phyloP scores from a whole-genome alignment of 257 asterid genomes.

The Hygrophila difformis region DNA sequence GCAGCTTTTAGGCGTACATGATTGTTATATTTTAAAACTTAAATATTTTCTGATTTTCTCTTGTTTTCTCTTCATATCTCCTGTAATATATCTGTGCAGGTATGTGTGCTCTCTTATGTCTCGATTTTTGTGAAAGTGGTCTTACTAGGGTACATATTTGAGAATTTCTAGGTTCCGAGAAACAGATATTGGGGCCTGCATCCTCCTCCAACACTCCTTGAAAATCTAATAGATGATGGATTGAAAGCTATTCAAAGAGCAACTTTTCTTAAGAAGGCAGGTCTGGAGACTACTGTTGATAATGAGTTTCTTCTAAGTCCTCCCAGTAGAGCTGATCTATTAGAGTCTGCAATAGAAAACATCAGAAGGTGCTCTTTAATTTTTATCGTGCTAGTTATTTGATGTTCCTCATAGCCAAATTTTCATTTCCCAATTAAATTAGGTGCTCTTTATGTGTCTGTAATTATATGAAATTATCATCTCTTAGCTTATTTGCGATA shows the following conservation, averaged over 20 bases:
- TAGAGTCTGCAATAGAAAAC: slow-evolving; percentile 70
- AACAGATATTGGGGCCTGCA: slow-evolving; percentile 98
- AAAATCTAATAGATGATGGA: slow-evolving; percentile 87
- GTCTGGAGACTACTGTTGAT: slow-evolving; percentile 67
- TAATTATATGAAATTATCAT: background rate
- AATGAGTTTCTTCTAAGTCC: slow-evolving; percentile 74
- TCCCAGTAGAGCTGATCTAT: slow-evolving; percentile 73
- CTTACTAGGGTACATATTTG: slow-evolving; percentile 14
- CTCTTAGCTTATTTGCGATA: too few species aligned
- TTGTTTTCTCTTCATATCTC: background rate
- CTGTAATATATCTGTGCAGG: background rate
- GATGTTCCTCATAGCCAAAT: slow-evolving; percentile 5
- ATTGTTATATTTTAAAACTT: background rate
- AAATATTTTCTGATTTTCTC: background rate
- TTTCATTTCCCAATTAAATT: slow-evolving; percentile 1
- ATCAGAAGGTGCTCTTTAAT: slow-evolving; percentile 62
- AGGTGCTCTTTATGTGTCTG: slow-evolving; percentile 4
- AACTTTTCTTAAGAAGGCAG: slow-evolving; percentile 84
- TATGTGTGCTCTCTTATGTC: background rate
- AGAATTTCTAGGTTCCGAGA: slow-evolving; percentile 68
- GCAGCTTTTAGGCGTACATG: slow-evolving; percentile 3
- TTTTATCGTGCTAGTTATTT: slow-evolving; percentile 18
- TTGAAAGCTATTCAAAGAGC: slow-evolving; percentile 77
- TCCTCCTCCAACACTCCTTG: slow-evolving; percentile 93
- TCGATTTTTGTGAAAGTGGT: slow-evolving; percentile 3